Conservation (phyloP, 108 stramenopile genomes). For the Cafeteria roenbergensis region DNA sequence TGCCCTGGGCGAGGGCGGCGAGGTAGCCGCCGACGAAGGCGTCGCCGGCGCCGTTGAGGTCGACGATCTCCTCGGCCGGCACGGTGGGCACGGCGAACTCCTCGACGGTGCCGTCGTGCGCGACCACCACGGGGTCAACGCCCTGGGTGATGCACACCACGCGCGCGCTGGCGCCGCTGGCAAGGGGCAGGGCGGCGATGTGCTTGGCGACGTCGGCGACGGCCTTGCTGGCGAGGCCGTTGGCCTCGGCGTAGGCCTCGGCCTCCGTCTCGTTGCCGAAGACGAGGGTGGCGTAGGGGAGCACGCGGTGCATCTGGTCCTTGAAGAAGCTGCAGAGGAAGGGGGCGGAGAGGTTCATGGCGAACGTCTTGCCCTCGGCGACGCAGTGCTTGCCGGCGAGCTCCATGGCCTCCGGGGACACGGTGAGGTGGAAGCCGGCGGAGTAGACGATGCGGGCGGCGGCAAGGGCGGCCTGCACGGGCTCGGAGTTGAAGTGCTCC, state of each 20-base stretch:
- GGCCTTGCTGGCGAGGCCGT: conserved; percentile 67
- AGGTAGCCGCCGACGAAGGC: conserved; percentile 98
- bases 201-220: conserved; percentile 73
- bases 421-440: conserved; percentile 98
- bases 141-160: conserved; percentile 95
- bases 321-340: conserved; percentile 96
- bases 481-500: conserved; percentile 71
- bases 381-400: conserved; percentile 72
- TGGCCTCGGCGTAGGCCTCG: conserved; percentile 79
- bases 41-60: conserved; percentile 98
- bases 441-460: conserved; percentile 72
- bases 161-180: conserved; percentile 56
- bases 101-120: conserved; percentile 64
- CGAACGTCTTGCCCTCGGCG: conserved; percentile 74
- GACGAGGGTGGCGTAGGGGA: conserved; percentile 86
- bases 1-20: conserved; percentile 58
- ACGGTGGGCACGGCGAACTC: conserved; percentile 68
- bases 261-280: conserved; percentile 99
- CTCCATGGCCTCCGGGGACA: conserved; percentile 72
- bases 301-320: conserved; percentile 72
- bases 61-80: conserved; percentile 70
- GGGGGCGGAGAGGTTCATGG: conserved; percentile 91
- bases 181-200: conserved; percentile 73
- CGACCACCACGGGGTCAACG: conserved; percentile 78
- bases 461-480: conserved; percentile 72